phyloP scores from a whole-genome alignment of 2,329 filamentous ascomycete species.

The Trichoderma atrobrunneum region DNA sequence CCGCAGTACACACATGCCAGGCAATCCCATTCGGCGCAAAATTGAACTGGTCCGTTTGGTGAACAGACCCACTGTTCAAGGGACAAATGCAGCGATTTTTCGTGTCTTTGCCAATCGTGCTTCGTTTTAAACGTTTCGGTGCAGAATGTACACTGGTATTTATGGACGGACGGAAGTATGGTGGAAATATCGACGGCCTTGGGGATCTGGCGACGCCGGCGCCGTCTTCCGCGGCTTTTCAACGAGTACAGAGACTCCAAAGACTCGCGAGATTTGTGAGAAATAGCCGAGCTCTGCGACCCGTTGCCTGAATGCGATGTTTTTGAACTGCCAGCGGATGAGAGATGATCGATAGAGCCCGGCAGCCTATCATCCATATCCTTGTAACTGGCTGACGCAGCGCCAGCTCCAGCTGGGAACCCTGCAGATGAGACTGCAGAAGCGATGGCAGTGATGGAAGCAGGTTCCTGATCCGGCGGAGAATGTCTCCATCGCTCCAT shows the following conservation, averaged over 20 bases:
- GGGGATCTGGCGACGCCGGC: background rate
- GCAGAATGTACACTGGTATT: constrained; percentile 46
- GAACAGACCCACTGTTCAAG: constrained; percentile 48
- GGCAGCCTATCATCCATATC: background rate
- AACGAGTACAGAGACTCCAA: background rate
- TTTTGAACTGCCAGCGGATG: constrained; percentile 2
- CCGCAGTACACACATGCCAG: constrained; percentile 40
- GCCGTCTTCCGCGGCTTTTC: background rate
- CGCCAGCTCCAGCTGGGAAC: background rate
- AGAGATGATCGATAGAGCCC: background rate
- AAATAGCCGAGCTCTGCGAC: background rate
- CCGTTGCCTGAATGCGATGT: background rate
- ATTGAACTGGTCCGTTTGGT: constrained; percentile 31
- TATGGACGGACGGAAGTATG: background rate
- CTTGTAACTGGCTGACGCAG: background rate
- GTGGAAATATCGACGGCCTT: background rate
- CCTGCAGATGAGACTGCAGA: constrained; percentile 19
- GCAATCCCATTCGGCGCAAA: constrained; percentile 35
- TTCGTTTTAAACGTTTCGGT: constrained; percentile 45
- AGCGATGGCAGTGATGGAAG: constrained; percentile 30
- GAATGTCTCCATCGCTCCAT: constrained; percentile 33
- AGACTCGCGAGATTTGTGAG: background rate
- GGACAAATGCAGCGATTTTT: constrained; percentile 46
- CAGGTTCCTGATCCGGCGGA: constrained; percentile 33
- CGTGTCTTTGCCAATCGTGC: constrained; percentile 50